phyloP scores from a whole-genome alignment of 345 rosid species.

The Barbarea vulgaris region DNA sequence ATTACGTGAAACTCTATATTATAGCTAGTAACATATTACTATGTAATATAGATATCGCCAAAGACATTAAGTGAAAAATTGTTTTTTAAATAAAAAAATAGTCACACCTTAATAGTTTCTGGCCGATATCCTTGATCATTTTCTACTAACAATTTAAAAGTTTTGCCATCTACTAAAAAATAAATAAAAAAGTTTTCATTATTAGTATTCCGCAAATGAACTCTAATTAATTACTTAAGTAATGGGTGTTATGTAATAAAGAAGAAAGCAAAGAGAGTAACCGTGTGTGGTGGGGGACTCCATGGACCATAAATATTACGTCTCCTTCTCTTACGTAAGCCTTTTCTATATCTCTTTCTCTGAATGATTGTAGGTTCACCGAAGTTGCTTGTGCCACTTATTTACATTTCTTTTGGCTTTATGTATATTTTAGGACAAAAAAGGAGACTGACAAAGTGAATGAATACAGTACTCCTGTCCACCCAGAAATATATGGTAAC shows the following conservation, averaged over 20 bases:
- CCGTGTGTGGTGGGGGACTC: constrained; percentile 30
- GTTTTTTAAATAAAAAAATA: background rate
- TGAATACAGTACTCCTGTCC: constrained; percentile 5
- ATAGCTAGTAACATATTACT: background rate
- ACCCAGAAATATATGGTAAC: background rate
- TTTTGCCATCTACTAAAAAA: background rate
- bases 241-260: background rate
- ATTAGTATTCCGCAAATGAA: background rate
- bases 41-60: background rate
- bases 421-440: background rate
- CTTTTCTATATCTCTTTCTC: constrained; percentile 10
- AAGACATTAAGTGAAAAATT: background rate
- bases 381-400: constrained; percentile 28
- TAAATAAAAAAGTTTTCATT: background rate
- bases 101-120: background rate
- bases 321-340: constrained; percentile 25
- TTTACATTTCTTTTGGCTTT: constrained; percentile 16
- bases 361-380: constrained; percentile 8
- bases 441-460: constrained; percentile 7
- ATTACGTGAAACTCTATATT: background rate
- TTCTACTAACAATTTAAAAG: background rate
- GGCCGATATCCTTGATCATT: background rate
- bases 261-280: constrained; percentile 32
- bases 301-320: constrained; percentile 19
- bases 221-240: background rate